These are phyloP conservation scores for Termitomyces sp. DNA, from an alignment of 768 basidiomycete species.

Conservation along the genomic window DNA sequence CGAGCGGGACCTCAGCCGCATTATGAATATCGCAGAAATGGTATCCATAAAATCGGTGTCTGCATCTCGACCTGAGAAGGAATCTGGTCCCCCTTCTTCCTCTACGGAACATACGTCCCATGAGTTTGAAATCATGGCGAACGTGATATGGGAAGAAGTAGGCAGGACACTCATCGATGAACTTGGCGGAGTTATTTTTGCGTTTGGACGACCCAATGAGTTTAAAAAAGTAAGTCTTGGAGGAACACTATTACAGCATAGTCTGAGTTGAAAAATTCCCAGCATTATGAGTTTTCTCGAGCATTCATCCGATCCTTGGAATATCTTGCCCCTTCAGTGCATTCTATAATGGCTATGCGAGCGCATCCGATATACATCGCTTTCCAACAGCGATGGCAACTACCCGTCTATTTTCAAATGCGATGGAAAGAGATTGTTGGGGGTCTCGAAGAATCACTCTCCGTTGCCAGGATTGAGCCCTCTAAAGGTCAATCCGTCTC, in stretches of 20 bases:
- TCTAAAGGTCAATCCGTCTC: slow-evolving; percentile 31
- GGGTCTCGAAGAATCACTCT: slow-evolving; percentile 66
- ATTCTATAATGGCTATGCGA: slow-evolving; percentile 68
- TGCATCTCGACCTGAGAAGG: slow-evolving; percentile 14
- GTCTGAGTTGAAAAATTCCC: background rate
- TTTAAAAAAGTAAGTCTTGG: slow-evolving; percentile 67
- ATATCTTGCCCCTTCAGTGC: slow-evolving; percentile 69
- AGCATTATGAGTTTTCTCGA: slow-evolving; percentile 86
- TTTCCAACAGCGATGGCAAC: slow-evolving; percentile 89
- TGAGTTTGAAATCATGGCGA: slow-evolving; percentile 79
- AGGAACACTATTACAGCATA: too few species aligned
- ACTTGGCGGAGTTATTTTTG: slow-evolving; percentile 77
- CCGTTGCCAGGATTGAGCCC: slow-evolving; percentile 35
- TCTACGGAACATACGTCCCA: slow-evolving; percentile 5
- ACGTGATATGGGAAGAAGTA: slow-evolving; percentile 87
- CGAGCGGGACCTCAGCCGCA: slow-evolving; percentile 63
- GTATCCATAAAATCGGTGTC: slow-evolving; percentile 46
- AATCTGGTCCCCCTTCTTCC: background rate
- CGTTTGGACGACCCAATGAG: slow-evolving; percentile 87
- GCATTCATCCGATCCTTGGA: slow-evolving; percentile 82
- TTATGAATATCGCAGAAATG: slow-evolving; percentile 76
- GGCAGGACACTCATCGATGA: slow-evolving; percentile 79
- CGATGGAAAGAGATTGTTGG: slow-evolving; percentile 93
- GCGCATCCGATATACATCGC: slow-evolving; percentile 60
- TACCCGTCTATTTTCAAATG: slow-evolving; percentile 95